Evolutionary conservation across 257 asterid species (phyloP), one percentile per base, ranked within the genome.

Genomic region (Avicennia marina): DNA sequence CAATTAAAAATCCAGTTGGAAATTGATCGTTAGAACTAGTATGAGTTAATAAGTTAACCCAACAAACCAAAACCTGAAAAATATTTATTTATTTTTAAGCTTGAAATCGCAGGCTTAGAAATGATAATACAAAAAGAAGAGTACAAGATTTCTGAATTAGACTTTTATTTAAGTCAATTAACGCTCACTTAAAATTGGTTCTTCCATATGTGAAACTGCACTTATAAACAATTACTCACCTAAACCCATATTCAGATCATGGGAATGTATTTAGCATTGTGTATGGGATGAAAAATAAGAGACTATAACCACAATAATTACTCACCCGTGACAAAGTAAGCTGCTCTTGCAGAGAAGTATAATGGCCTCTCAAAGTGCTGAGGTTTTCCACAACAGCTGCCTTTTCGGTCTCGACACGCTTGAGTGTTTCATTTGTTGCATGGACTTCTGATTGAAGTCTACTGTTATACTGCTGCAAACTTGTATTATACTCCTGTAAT

Each of bases 361-460:
- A 66, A 27, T 79, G 94, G 36, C 96, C 99, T 83, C 96, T 82
- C 69, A 86, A 64, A 11, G 86, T 79, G 79, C 97, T 82, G 46
- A 81, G 87, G 63, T 81, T 89, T 74, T 89, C 97, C 50, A 86
- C 83, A 0, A 82, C 70, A 4, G 87, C 94, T 16, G 80, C 81
- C 74, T 94, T 89, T 75, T 89, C 97, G 53, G 78, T 78, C 74
- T 86, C 95, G 29, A 84, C 95, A 22, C 78, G 88, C 65, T 89
- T 82, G 45, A 94, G 80, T 2, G 81, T 67, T 64, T 83, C 88
- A 58, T 80, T 81, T 16, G 84, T 81, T 1, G 71, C 43, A 44
- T 87, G 81, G 65, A 83, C 83, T 47, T 91, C 97, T 1, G 89
- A 71, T 66, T 88, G 98, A 74, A 91, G 98, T 54, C 75, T 83